Percentiles rank a stretch among this genome's conserved stretches.
phyloP scores from a whole-genome alignment of 2,329 filamentous ascomycete genomes.

The Annulohypoxylon truncatum region DNA sequence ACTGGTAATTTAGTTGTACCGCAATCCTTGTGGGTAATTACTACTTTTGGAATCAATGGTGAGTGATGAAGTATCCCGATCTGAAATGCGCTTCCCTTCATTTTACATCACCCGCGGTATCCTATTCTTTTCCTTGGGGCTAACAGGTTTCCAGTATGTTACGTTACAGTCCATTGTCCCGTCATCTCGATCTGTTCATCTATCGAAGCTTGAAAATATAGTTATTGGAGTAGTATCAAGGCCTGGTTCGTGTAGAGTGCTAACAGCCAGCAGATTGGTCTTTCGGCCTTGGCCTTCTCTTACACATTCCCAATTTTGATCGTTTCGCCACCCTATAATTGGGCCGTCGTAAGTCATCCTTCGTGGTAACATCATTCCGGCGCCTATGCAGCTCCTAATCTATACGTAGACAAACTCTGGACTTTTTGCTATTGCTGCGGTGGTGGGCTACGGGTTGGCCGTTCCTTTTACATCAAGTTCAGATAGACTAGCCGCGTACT shows the following conservation, averaged over 20 bases:
- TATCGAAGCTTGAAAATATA: neutral
- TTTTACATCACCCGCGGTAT: neutral
- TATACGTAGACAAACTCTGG: conserved; percentile 47
- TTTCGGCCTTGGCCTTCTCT: conserved; percentile 59
- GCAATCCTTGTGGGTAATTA: conserved; percentile 59
- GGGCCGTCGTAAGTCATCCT: conserved; percentile 51
- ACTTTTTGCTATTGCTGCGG: conserved; percentile 50
- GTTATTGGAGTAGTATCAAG: neutral
- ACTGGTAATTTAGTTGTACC: conserved; percentile 47
- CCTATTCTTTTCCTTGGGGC: neutral
- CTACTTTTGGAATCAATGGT: conserved; percentile 58
- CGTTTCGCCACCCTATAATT: conserved; percentile 56
- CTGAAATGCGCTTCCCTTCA: neutral
- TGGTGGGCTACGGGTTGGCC: conserved; percentile 55
- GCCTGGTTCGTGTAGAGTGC: neutral
- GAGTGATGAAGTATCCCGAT: conserved; percentile 10
- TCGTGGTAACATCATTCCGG: neutral
- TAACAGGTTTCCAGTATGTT: conserved; percentile 31
- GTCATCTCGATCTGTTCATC: neutral
- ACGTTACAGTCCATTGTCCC: conserved; percentile 1
- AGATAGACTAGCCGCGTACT: conserved; percentile 54
- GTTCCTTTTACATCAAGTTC: conserved; percentile 52
- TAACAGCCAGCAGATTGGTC: conserved; percentile 51
- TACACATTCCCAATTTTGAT: conserved; percentile 60
- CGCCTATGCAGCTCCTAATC: neutral